Conservation (phyloP, 1,139 yeast species). For the Suhomyces anneliseae region DNA sequence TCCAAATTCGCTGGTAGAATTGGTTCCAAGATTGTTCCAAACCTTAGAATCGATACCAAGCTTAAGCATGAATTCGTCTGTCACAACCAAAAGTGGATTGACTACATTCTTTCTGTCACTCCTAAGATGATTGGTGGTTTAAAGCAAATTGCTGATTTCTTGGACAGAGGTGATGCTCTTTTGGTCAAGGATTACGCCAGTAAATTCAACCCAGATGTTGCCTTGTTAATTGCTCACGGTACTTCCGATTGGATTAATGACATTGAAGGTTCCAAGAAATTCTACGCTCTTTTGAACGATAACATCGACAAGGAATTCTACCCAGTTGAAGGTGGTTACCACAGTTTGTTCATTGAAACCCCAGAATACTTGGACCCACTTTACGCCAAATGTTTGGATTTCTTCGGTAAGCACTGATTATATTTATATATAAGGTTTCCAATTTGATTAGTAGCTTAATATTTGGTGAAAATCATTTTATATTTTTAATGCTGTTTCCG, state of each 20-base stretch:
- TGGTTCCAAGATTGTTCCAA: slow-evolving; percentile 53
- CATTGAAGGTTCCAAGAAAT: slow-evolving; percentile 51
- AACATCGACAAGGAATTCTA: slow-evolving; percentile 29
- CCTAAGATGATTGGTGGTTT: slow-evolving; percentile 44
- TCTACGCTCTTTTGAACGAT: slow-evolving; percentile 38
- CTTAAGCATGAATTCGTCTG: slow-evolving; percentile 58
- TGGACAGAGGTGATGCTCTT: slow-evolving; percentile 59
- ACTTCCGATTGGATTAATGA: slow-evolving; percentile 51
- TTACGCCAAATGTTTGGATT: not conserved
- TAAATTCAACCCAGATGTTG: slow-evolving; percentile 46
- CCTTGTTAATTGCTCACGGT: slow-evolving; percentile 33
- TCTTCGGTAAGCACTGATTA: slow-evolving; percentile 1
- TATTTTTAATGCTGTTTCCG: no score
- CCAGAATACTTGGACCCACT: slow-evolving; percentile 2
- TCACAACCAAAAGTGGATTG: slow-evolving; percentile 48
- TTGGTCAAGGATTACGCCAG: slow-evolving; percentile 42
- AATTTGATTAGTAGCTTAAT: no score
- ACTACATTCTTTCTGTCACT: slow-evolving; percentile 42
- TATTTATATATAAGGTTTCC: not conserved
- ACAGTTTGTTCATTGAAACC: slow-evolving; percentile 45
- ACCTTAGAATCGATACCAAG: slow-evolving; percentile 54
- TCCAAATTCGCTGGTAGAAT: slow-evolving; percentile 48
- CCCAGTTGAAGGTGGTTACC: slow-evolving; percentile 38
- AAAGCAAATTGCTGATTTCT: slow-evolving; percentile 57
- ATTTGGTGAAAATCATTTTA: no score